A percentile compares a stretch with the other conserved stretches of the same genome.
Evolutionary conservation across 2,329 filamentous ascomycete species (phyloP).

Genomic region (Aspergillus thermomutatus): DNA sequence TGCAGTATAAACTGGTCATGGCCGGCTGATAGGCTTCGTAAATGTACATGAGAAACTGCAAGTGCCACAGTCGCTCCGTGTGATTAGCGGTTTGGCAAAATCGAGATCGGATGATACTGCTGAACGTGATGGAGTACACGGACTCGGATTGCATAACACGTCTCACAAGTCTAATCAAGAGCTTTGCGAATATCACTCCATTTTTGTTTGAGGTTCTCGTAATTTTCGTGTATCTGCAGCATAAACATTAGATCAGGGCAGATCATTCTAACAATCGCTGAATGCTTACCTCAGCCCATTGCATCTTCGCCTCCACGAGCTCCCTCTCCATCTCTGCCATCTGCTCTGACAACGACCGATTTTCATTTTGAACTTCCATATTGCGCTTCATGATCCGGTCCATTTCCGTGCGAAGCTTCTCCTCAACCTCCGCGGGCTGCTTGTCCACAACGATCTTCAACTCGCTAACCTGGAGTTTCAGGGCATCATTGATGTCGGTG

Average conservation of each 20-base stretch:
- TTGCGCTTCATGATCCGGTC: conserved; percentile 91
- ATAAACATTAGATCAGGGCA: conserved; percentile 10
- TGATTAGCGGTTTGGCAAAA: not conserved
- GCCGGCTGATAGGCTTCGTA: not conserved
- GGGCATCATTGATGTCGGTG: conserved; percentile 81
- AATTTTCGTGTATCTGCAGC: conserved; percentile 61
- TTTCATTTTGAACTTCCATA: conserved; percentile 90
- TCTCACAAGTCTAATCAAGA: conserved; percentile 37
- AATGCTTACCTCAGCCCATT: conserved; percentile 78
- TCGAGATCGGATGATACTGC: not conserved
- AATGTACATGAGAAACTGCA: not conserved
- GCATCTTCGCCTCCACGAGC: conserved; percentile 90
- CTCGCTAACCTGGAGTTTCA: conserved; percentile 81
- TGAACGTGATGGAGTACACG: not conserved
- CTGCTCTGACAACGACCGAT: conserved; percentile 81
- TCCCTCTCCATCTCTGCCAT: conserved; percentile 89
- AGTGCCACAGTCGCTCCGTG: not conserved
- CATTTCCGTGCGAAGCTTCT: conserved; percentile 76
- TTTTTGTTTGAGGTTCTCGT: conserved; percentile 71
- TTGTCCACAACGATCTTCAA: conserved; percentile 82
- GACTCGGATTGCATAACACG: not conserved
- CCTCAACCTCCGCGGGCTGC: conserved; percentile 85
- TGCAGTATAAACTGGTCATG: not conserved
- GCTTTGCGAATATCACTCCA: conserved; percentile 69
- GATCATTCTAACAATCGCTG: not conserved